phyloP scores from a whole-genome alignment of 1,284 basidiomycete species.

The Rhodotorula sp. region DNA sequence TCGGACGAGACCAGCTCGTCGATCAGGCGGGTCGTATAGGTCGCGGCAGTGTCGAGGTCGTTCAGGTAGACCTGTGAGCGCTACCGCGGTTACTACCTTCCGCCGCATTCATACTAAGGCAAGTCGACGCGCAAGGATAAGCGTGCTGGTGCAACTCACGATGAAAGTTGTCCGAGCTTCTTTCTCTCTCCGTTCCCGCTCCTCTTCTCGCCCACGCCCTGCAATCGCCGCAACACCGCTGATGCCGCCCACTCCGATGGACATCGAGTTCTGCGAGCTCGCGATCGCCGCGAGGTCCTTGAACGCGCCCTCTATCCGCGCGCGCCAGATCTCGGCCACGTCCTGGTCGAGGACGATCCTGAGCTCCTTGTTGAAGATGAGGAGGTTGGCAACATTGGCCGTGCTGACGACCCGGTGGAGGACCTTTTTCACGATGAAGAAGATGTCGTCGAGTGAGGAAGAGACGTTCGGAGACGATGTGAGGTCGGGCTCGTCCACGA shows the following conservation, averaged over 20 bases:
- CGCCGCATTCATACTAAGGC: background rate
- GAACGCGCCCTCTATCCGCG: slow-evolving; percentile 84
- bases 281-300: slow-evolving; percentile 43
- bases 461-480: slow-evolving; percentile 59
- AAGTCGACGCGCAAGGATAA: background rate
- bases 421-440: slow-evolving; percentile 85
- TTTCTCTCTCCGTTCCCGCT: slow-evolving; percentile 68
- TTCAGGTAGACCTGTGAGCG: slow-evolving; percentile 71
- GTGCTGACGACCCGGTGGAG: slow-evolving; percentile 70
- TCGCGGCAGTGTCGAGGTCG: slow-evolving; percentile 80
- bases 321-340: slow-evolving; percentile 71
- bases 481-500: slow-evolving; percentile 63
- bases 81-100: background rate
- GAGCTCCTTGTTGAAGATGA: slow-evolving; percentile 62
- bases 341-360: slow-evolving; percentile 74
- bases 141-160: slow-evolving; percentile 57
- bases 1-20: slow-evolving; percentile 64
- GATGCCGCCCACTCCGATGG: slow-evolving; percentile 41
- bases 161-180: slow-evolving; percentile 75
- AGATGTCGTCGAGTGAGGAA: slow-evolving; percentile 81
- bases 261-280: background rate
- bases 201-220: slow-evolving; percentile 47
- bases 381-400: slow-evolving; percentile 58
- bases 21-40: slow-evolving; percentile 76
- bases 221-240: slow-evolving; percentile 48